These are phyloP conservation scores for Blastomyces parvus DNA, from an alignment of 2,329 filamentous ascomycete species.

Conservation along the genomic window DNA sequence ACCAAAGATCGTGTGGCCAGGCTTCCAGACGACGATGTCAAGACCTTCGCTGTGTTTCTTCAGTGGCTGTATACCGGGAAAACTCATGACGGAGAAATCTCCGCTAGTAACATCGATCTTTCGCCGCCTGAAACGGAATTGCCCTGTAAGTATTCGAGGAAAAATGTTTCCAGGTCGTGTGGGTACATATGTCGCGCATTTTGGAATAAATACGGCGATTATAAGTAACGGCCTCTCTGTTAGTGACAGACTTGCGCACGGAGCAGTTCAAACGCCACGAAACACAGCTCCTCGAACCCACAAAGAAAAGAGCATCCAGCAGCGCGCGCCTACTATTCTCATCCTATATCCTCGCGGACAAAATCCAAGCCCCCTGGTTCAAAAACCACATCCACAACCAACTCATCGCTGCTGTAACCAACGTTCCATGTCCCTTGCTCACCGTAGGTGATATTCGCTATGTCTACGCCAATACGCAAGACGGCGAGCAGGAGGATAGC, in stretches of 20 bases:
- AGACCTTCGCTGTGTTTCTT: conserved; percentile 5
- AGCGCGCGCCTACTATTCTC: conserved; percentile 5
- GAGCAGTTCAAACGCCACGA: neutral
- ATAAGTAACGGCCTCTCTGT: neutral
- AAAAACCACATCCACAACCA: conserved; percentile 6
- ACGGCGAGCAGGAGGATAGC: neutral
- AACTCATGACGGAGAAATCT: conserved; percentile 1
- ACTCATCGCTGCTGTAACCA: neutral
- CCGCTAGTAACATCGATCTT: neutral
- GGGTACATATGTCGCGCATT: neutral
- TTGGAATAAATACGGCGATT: neutral
- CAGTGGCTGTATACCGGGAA: conserved; percentile 7
- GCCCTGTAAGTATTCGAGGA: neutral
- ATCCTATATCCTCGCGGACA: conserved; percentile 3
- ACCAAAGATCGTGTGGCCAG: neutral
- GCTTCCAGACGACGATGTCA: conserved; percentile 2
- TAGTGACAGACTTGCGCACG: neutral
- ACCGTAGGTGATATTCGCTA: neutral
- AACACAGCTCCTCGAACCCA: neutral
- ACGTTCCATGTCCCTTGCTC: neutral
- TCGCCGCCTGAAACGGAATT: neutral
- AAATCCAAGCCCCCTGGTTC: conserved; percentile 8
- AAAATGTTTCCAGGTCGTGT: neutral
- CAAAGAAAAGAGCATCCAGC: neutral
- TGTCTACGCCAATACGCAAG: neutral